A percentile compares a stretch with the other conserved stretches of the same genome.
phyloP scores from a whole-genome alignment of 345 rosid genomes.

The Ailanthus altissimus region DNA sequence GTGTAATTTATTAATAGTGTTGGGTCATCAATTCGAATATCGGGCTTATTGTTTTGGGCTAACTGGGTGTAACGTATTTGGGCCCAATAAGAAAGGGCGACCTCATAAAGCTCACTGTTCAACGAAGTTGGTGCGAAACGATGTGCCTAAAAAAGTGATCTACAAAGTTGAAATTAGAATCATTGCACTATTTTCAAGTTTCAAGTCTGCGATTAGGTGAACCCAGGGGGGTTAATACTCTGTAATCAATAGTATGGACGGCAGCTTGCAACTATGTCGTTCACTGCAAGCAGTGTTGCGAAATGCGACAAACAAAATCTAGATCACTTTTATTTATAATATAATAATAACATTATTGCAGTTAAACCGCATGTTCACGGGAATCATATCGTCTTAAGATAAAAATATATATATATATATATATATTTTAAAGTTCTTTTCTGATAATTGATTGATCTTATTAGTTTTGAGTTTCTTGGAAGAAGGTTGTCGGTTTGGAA shows the following conservation, averaged over 20 bases:
- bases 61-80: too few relatives aligned
- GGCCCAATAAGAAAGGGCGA: neutral
- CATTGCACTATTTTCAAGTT: too few relatives aligned
- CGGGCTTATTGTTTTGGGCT: neutral
- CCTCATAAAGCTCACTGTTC: neutral
- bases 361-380: conserved; percentile 21
- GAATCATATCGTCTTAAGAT: conserved; percentile 22
- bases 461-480: neutral
- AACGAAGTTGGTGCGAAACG: neutral
- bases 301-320: neutral
- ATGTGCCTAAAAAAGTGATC: neutral
- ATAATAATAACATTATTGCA: neutral
- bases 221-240: neutral
- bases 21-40: neutral
- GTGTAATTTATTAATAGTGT: neutral
- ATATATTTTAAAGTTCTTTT: neutral
- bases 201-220: neutral
- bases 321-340: neutral
- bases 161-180: neutral
- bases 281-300: too few relatives aligned
- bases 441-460: conserved; percentile 1
- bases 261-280: too few relatives aligned
- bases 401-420: neutral
- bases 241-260: neutral
- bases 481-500: conserved; percentile 28